Base-by-base conservation (phyloP, 768 basidiomycete species). In the Hypsizygus marmoreus region DNA sequence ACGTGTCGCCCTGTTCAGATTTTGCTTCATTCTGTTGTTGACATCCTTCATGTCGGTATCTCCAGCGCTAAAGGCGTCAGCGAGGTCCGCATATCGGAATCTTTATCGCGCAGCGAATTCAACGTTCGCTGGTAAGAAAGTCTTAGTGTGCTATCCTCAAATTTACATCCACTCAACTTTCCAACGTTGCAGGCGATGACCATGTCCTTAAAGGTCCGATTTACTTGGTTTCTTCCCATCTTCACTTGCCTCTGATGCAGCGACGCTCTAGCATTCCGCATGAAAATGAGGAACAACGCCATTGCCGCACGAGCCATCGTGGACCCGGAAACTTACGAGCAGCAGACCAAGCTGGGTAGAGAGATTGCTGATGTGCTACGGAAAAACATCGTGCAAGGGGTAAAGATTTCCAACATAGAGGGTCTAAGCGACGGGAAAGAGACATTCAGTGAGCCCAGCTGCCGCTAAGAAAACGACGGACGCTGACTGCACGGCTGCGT, bases 371-470 rank as follows among this genome's bases (percentile, higher is more conserved):
- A 71, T 17, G 80, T 90, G 26, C 61, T 97, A 48, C 74, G 87
- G 50, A 80, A 71, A 63, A 97, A 98, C 62, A 74, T 98, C 33
- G 93, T 92, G 0, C 95, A 97, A 64, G 95, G 83, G 2, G 65
- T 69, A 33, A 78, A 70, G 56, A 71, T 80, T 8, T 58, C 64
- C 14, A 59, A 65, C 8, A 45, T 66, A 13, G 60, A 59, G n/a
- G 54, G 55, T 20, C 65, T 48, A 22, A 65, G 67, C 5, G 45
- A 44, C 7, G 50, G 32, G 11, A 60, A 69, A 24, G 80, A 79
- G 22, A 70, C 76, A 23, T 89, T 82, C 77, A 79, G 86, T 88
- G 61, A 51, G 79, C 55, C 59, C 14, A 13, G 14, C 5, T 31
- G 24, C 40, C 8, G 31, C 20, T 40, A 14, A 23, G 14, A 33